phyloP scores from a whole-genome alignment of 1,139 yeast genomes.

The Nakaseomyces glabratus region DNA sequence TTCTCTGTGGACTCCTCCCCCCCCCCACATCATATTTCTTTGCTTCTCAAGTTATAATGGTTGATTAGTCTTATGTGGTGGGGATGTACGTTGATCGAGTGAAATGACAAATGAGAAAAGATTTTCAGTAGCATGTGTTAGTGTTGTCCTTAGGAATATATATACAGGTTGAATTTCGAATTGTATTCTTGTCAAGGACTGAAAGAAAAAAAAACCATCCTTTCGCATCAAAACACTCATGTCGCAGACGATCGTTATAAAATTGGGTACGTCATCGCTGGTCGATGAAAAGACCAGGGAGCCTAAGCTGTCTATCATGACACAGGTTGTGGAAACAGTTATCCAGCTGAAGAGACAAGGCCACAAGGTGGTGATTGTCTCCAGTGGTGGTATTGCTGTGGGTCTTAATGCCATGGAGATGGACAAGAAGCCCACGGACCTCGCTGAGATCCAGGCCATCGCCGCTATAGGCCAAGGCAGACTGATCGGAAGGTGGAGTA shows the following conservation, averaged over 20 bases:
- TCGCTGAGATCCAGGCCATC: conserved; percentile 77
- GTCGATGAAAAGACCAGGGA: conserved; percentile 84
- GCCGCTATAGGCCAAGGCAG: conserved; percentile 93
- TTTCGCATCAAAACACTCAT: too few relatives aligned
- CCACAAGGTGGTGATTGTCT: conserved; percentile 74
- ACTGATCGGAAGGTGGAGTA: conserved; percentile 81
- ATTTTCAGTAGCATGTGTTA: too few relatives aligned
- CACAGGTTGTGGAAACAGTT: conserved; percentile 77
- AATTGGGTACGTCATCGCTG: conserved; percentile 85
- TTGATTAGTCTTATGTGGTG: too few relatives aligned
- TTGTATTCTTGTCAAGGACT: too few relatives aligned
- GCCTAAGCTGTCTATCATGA: conserved; percentile 82
- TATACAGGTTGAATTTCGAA: too few relatives aligned
- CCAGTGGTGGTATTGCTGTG: conserved; percentile 92
- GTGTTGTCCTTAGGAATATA: too few relatives aligned
- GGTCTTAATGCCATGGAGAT: conserved; percentile 71
- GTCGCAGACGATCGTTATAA: conserved; percentile 57
- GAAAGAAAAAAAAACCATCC: too few relatives aligned
- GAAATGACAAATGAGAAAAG: too few relatives aligned
- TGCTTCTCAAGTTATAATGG: too few relatives aligned
- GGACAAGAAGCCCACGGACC: conserved; percentile 55
- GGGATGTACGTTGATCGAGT: too few relatives aligned
- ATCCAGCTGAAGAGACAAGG: conserved; percentile 79
- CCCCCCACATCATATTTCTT: too few relatives aligned
- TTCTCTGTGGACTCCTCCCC: too few relatives aligned